phyloP scores from a whole-genome alignment of 371 early-diverging fungal species.

The Mucor velutinosus region DNA sequence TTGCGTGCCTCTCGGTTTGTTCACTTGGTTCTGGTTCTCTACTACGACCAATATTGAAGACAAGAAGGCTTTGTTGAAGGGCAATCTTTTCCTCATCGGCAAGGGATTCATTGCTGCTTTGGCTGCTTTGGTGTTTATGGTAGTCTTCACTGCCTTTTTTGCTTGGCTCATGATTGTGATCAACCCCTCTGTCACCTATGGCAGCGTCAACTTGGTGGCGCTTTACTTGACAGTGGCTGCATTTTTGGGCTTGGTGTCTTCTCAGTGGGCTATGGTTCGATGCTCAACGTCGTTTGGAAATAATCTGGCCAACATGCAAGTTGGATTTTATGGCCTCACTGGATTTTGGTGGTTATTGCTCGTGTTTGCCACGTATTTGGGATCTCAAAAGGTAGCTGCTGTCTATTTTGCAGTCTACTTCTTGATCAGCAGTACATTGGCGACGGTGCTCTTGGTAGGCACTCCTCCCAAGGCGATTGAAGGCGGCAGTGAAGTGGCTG shows the following conservation, averaged over 20 bases:
- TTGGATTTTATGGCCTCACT: conserved; percentile 36
- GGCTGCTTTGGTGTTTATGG: conserved; percentile 13
- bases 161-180: conserved; percentile 13
- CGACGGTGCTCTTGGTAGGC: conserved; percentile 21
- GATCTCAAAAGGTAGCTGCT: conserved; percentile 29
- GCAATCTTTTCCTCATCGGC: background rate
- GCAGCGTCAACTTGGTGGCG: conserved; percentile 18
- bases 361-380: conserved; percentile 33
- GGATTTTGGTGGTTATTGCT: conserved; percentile 50
- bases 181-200: conserved; percentile 38
- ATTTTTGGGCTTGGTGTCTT: conserved; percentile 23
- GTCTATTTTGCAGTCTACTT: conserved; percentile 47
- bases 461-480: conserved; percentile 5
- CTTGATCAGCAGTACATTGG: conserved; percentile 36
- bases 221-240: conserved; percentile 20
- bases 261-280: conserved; percentile 15
- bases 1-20: conserved; percentile 27
- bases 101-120: conserved; percentile 21
- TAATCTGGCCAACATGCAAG: conserved; percentile 5
- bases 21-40: conserved; percentile 12
- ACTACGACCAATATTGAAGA: background rate
- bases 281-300: background rate
- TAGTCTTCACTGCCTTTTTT: conserved; percentile 14
- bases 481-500: background rate
- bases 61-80: conserved; percentile 2